These are phyloP conservation scores for Trichoderma atroviride DNA, from an alignment of 2,329 filamentous ascomycete genomes.

Conservation along the genomic window DNA sequence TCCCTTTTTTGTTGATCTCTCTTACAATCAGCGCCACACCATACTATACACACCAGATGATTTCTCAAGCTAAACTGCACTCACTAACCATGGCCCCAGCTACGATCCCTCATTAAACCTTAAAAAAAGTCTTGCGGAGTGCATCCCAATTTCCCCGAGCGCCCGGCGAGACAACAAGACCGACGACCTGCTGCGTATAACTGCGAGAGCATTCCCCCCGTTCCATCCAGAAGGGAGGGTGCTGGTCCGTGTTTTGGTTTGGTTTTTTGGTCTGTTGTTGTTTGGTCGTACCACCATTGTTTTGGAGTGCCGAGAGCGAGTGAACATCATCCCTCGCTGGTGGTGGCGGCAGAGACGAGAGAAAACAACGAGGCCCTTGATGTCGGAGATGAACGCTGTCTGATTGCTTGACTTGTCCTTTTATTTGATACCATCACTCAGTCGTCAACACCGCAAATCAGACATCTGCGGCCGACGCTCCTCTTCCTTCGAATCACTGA, in stretches of 20 bases:
- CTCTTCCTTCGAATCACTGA: not conserved
- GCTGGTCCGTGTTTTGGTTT: slow-evolving; percentile 14
- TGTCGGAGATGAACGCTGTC: not conserved
- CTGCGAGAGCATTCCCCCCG: slow-evolving; percentile 1
- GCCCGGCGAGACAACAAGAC: not conserved
- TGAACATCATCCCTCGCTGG: not conserved
- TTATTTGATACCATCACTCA: not conserved
- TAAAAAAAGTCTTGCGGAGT: slow-evolving; percentile 5
- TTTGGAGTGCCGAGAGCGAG: not conserved
- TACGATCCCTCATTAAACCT: slow-evolving; percentile 14
- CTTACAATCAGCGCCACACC: not conserved
- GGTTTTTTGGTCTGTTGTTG: slow-evolving; percentile 16
- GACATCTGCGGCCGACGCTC: not conserved
- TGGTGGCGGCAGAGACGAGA: slow-evolving; percentile 10
- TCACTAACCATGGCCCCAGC: slow-evolving; percentile 11
- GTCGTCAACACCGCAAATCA: not conserved
- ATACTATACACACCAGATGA: not conserved
- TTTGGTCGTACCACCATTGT: slow-evolving; percentile 10
- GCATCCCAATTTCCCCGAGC: slow-evolving; percentile 11
- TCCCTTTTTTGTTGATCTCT: not conserved
- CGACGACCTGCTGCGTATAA: not conserved
- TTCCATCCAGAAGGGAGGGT: not conserved
- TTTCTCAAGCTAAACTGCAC: not conserved
- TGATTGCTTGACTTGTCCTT: not conserved
- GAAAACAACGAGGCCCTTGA: not conserved